Base-by-base conservation (phyloP, 495 filamentous ascomycete genomes). In the Lasiosphaeria miniovina region DNA sequence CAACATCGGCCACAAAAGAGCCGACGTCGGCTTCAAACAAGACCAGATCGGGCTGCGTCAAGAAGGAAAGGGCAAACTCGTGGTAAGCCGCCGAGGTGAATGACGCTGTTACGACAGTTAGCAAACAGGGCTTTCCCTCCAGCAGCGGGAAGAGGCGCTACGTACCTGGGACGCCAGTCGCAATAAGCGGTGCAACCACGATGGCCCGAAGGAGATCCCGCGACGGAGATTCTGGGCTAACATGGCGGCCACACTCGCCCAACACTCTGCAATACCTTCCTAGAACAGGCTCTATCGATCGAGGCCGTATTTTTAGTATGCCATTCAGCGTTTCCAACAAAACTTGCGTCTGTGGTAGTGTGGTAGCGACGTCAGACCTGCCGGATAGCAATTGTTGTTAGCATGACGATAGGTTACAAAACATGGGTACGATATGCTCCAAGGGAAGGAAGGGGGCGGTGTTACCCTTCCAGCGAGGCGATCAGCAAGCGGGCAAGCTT, bases 41-140 rank as follows among this genome's bases (percentile, higher is more conserved):
- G 4, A 17, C 17, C 14, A 71, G 11, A n/a, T 67, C 63, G 9
- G 51, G 52, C 17, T 66, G 64, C 14, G 72, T 73, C 12, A 79
- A 55, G 55, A 76, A 77, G 12, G 66, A 68, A 48, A 67, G 65
- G 7, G 74, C 74, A 59, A 79, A 71, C 6, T 68, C 65, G n/a
- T 67, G 62, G 57, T 79, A 78, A 0, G 71, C 69, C 3, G 53
- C 49, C 14, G 65, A 33, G 14, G 38, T 61, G 36, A 64, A 60
- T 10, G 43, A 43, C 6, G 50, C 66, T 69, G 54, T 34, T 46
- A 24, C n/a, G 6, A 24, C 36, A 9, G 52, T 63, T 17, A 60
- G 57, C 36, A 43, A 14, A 11, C 32, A 36, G 50, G 11, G 6
- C 4, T 52, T 7, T 48, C 33, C n/a, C 38, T 34, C 15, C 36